Base-by-base conservation (phyloP, 2,329 filamentous ascomycete species). In the Penicillium concentricum region DNA sequence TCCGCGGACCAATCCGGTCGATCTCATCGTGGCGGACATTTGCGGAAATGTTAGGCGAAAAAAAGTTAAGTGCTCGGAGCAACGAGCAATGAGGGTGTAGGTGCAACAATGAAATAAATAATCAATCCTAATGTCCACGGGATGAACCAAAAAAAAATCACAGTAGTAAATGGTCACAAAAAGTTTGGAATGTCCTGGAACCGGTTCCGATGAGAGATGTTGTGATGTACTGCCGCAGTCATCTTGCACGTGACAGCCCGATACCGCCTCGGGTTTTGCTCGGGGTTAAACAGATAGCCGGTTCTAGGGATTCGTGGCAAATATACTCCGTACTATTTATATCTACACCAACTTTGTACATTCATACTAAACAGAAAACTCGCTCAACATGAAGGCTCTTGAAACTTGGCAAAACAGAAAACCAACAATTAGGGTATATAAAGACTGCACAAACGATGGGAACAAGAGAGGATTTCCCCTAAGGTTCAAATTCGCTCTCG, bases 21-120 rank as follows among this genome's bases (percentile, higher is more conserved):
- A 73, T 63, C 72, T 74, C 72, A 76, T 72, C 30, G 68, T 68
- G 56, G 71, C 71, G 66, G 72, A 72, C 69, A 73, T 73, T 67
- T 64, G 63, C 63, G 69, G 67, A 67, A 67, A 61, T 62, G 60
- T 66, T 65, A 59, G 57, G 61, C 56, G 30, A 51, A 61, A 60
- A 67, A 58, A 60, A 67, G 58, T 54, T 56, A 52, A 48, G 54
- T 56, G 67, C 65, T 64, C 67, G 60, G 54, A 41, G 41, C 45
- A 61, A 59, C 66, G 65, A 70, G 66, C 63, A 55, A 59, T 42
- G 38, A 9, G 16, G 15, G 43, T 15, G 44, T 47, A 45, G 52
- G 51, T 51, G 57, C 63, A 63, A 63, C 46, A 49, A 48, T 26
- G 45, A 38, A 30, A 20, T 18, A 39, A 43, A 39, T 38, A n/a